Base-by-base conservation (phyloP, 805 yeast species). In the Candida koratica region DNA sequence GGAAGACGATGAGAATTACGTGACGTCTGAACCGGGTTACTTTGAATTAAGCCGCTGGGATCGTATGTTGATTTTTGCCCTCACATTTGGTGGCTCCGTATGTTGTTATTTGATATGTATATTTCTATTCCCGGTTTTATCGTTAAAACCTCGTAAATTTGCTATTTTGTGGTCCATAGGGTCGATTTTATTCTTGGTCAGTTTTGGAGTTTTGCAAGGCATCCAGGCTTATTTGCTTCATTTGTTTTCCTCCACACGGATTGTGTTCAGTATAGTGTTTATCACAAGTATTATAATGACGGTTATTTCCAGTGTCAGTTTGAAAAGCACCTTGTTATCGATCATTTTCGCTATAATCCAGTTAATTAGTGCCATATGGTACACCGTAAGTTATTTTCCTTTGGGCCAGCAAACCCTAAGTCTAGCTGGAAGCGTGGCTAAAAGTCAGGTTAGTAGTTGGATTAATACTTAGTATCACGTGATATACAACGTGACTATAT, bases 101-200 rank as follows among this genome's bases (percentile, higher is more conserved):
- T 57, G 61, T 31, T 67, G 73, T 43, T 67, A 66, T 43, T 33
- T 61, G 36, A 65, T 67, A 28, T 67, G 71, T 46, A 57, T 64
- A 29, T 67, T 67, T 40, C 52, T 66, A 34, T 66, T 64, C 54
- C 73, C 73, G 4, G 57, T 68, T 18, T 51, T 69, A 30, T 48
- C 64, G 17, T 49, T 66, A 31, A 67, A 63, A 46, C 73, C 73
- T 2, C 48, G 69, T 27, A 68, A 67, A 44, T 67, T 68, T 52
- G 72, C 73, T 17, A 44, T 68, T n/a, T 52, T 69, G 35, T 69
- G 73, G 73, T 65, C 73, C 7, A 46, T 67, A 25, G 73, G 73
- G 3, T 64, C 70, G 12, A 61, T 69, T 12, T 63, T 68, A 49
- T 68, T 69, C 52, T 48, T 69, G 43, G 61, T 67, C 7, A 65